These are phyloP conservation scores for Sugiyamaella qingdaonensis DNA, from an alignment of 805 yeast genomes.

Conservation along the genomic window DNA sequence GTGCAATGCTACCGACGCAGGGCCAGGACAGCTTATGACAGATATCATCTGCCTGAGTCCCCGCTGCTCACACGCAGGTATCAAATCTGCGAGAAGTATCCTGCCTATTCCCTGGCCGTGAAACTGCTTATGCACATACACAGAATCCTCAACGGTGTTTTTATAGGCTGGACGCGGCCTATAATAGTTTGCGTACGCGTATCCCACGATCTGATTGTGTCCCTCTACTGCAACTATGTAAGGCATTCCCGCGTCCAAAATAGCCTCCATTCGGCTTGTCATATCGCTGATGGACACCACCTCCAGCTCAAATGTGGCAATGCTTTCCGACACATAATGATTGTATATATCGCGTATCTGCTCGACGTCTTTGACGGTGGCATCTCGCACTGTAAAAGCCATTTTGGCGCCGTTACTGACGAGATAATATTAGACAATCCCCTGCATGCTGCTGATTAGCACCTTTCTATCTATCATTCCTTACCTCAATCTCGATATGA, in stretches of 20 bases:
- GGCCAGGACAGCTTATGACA: neutral
- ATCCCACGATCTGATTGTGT: slow-evolving; percentile 5
- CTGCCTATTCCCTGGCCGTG: slow-evolving; percentile 5
- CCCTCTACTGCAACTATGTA: slow-evolving; percentile 4
- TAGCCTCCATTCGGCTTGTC: neutral
- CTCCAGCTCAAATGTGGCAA: slow-evolving; percentile 6
- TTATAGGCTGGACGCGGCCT: slow-evolving; percentile 4
- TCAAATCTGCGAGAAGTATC: neutral
- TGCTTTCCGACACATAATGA: neutral
- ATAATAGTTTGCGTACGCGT: slow-evolving; percentile 6
- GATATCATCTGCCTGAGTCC: slow-evolving; percentile 6
- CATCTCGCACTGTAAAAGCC: neutral
- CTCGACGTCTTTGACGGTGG: neutral
- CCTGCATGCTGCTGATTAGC: no score
- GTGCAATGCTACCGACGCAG: slow-evolving; percentile 3
- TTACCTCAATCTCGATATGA: no score
- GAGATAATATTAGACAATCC: no score
- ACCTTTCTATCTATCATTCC: no score
- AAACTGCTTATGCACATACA: neutral
- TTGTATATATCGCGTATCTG: slow-evolving; percentile 3
- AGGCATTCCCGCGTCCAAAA: neutral
- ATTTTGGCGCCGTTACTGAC: neutral
- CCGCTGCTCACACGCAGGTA: neutral
- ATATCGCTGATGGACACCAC: neutral
- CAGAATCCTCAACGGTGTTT: slow-evolving; percentile 3